Percentiles rank a stretch among this genome's conserved stretches.
These are phyloP conservation scores for Alliaria petiolata DNA, from an alignment of 345 rosid species.

Conservation along the genomic window DNA sequence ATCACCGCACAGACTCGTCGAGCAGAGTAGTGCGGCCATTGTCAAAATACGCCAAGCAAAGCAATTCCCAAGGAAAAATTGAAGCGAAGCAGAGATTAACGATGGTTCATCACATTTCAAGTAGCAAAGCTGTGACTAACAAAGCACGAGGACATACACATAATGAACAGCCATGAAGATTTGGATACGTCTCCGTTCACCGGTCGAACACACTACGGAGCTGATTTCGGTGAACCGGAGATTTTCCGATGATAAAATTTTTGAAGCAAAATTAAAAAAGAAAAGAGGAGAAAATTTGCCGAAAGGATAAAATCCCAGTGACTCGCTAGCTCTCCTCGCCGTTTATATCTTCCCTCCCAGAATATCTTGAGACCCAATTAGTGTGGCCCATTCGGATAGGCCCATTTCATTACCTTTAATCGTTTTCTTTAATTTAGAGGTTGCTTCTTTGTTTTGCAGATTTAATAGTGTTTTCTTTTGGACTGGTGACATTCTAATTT, in stretches of 20 bases:
- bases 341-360: not conserved
- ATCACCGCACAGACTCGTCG: slow-evolving; percentile 40
- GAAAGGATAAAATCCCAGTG: slow-evolving; percentile 26
- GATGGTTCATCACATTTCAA: slow-evolving; percentile 10
- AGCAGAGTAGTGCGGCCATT: slow-evolving; percentile 47
- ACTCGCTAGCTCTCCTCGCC: not conserved
- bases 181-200: slow-evolving; percentile 5
- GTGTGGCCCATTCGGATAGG: not conserved
- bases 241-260: not conserved
- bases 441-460: not conserved
- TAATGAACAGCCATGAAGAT: not conserved
- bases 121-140: not conserved
- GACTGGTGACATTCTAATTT: too few relatives aligned
- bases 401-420: not conserved
- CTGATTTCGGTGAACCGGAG: slow-evolving; percentile 7
- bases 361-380: slow-evolving; percentile 21
- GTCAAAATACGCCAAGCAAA: slow-evolving; percentile 1
- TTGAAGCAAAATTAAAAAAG: not conserved
- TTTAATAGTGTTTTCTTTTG: too few relatives aligned
- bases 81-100: slow-evolving; percentile 13
- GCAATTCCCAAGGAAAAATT: not conserved
- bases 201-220: too few relatives aligned
- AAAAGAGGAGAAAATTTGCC: not conserved
- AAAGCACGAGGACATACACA: not conserved
- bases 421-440: not conserved